A percentile compares a stretch with the other conserved stretches of the same genome.
Conservation (phyloP, 1,284 basidiomycete genomes). For the Fomitopsis betulina region DNA sequence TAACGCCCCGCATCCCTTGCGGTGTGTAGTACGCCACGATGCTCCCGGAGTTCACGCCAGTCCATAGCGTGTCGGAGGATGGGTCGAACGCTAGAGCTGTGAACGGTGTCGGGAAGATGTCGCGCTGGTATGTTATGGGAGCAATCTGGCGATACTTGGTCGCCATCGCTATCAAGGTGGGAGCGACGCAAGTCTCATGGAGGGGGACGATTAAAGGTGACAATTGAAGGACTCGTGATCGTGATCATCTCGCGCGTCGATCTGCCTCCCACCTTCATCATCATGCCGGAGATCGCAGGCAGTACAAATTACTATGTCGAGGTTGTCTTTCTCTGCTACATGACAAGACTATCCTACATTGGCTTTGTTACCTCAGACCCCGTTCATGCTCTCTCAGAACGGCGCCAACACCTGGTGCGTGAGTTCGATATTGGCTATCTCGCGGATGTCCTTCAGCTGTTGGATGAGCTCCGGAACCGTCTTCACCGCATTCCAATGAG, state of each 20-base stretch:
- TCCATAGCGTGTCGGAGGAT: conserved; percentile 87
- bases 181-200: neutral
- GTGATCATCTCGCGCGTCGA: neutral
- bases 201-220: neutral
- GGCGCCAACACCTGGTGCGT: conserved; percentile 4
- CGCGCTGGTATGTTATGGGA: conserved; percentile 33
- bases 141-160: conserved; percentile 33
- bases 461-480: conserved; percentile 6
- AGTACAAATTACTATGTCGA: no score
- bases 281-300: neutral
- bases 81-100: conserved; percentile 86
- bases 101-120: conserved; percentile 47
- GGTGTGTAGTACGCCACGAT: conserved; percentile 73
- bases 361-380: no score
- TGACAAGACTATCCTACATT: neutral
- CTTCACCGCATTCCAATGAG: conserved; percentile 14
- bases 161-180: conserved; percentile 25
- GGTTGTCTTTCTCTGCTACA: neutral
- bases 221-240: neutral
- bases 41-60: conserved; percentile 72
- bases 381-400: neutral
- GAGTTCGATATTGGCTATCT: conserved; percentile 8
- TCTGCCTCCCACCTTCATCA: neutral
- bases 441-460: conserved; percentile 5
- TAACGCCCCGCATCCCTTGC: conserved; percentile 65